phyloP scores from a whole-genome alignment of 768 basidiomycete genomes.

The Boletus subcaerulescens region DNA sequence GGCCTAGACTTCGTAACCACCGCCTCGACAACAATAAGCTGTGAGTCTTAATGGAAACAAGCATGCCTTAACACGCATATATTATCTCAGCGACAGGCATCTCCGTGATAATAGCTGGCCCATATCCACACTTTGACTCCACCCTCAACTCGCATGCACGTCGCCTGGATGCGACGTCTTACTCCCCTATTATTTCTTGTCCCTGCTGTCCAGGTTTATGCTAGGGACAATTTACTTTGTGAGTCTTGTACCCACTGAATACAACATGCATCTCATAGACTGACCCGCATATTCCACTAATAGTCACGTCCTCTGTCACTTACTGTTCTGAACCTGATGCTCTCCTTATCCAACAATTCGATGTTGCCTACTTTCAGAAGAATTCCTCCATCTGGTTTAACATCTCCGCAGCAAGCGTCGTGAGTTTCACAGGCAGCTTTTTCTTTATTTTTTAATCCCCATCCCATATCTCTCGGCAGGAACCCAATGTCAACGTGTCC shows the following conservation, averaged over 20 bases:
- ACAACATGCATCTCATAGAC: neutral
- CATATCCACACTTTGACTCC: constrained; percentile 18
- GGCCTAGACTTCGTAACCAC: constrained; percentile 15
- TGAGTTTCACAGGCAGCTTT: constrained; percentile 39
- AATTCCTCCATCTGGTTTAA: constrained; percentile 81
- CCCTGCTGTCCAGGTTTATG: constrained; percentile 40
- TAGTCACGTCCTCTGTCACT: constrained; percentile 85
- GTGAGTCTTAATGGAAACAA: constrained; percentile 34
- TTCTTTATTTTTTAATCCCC: constrained; percentile 6
- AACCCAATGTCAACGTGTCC: constrained; percentile 73
- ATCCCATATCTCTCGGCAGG: constrained; percentile 37
- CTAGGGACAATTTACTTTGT: constrained; percentile 61
- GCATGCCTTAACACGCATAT: constrained; percentile 31
- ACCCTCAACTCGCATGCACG: constrained; percentile 46
- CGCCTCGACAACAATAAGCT: constrained; percentile 30
- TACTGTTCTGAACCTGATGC: constrained; percentile 81
- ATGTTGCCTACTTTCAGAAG: constrained; percentile 63
- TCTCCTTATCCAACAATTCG: constrained; percentile 76
- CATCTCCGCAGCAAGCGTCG: constrained; percentile 82
- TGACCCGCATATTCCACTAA: constrained; percentile 1
- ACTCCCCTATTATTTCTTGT: constrained; percentile 39
- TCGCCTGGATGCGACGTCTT: constrained; percentile 75
- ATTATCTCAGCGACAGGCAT: constrained; percentile 15
- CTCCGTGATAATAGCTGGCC: constrained; percentile 27
- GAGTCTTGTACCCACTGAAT: constrained; percentile 30